These are phyloP conservation scores for Groenewaldozyma salmanticensis DNA, from an alignment of 805 yeast genomes.

Conservation along the genomic window DNA sequence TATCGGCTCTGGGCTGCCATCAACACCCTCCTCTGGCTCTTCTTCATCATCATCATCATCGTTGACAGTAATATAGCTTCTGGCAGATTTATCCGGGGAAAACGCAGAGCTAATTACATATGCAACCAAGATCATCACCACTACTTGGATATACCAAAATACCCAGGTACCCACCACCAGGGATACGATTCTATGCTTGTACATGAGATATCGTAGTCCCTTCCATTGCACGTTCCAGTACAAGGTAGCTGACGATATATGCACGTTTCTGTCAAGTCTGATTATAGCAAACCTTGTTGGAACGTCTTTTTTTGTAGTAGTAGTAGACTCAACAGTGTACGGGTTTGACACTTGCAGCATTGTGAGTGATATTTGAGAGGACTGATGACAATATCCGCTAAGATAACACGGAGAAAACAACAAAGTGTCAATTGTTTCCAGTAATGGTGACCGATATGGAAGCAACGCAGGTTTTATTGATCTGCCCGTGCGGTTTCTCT, in stretches of 20 bases:
- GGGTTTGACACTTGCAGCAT: slow-evolving; percentile 18
- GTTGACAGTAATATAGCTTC: too few species aligned
- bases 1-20: neutral
- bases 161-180: slow-evolving; percentile 19
- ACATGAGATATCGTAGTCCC: slow-evolving; percentile 25
- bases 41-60: too few species aligned
- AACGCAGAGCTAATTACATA: neutral
- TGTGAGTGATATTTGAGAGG: slow-evolving; percentile 16
- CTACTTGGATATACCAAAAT: slow-evolving; percentile 22
- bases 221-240: slow-evolving; percentile 23
- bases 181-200: slow-evolving; percentile 17
- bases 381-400: slow-evolving; percentile 19
- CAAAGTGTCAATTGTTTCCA: slow-evolving; percentile 22
- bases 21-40: too few species aligned
- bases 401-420: slow-evolving; percentile 23
- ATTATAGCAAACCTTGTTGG: slow-evolving; percentile 12
- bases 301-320: slow-evolving; percentile 4
- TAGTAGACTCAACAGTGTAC: slow-evolving; percentile 2
- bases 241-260: slow-evolving; percentile 18
- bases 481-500: slow-evolving; percentile 6
- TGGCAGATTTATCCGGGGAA: neutral
- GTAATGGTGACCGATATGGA: slow-evolving; percentile 22
- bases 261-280: slow-evolving; percentile 19
- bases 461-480: slow-evolving; percentile 23
- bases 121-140: slow-evolving; percentile 12